Evolutionary conservation across 768 basidiomycete species (phyloP).

Genomic region (Mycena polygramma): DNA sequence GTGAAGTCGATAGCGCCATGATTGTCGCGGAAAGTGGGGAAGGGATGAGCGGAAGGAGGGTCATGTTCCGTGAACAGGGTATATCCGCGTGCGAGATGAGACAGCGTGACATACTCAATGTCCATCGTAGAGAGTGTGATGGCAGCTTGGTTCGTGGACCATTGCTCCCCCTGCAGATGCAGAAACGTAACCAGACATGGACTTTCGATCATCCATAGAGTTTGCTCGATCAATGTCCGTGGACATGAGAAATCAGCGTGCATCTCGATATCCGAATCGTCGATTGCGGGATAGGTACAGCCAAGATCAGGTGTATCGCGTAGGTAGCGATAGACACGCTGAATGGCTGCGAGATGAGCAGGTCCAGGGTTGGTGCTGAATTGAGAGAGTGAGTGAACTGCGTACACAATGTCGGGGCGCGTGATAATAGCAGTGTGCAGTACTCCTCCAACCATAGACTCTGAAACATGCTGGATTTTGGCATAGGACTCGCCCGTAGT

Average conservation of each 20-base stretch:
- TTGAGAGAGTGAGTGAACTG: slow-evolving; percentile 44
- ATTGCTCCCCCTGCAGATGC: slow-evolving; percentile 46
- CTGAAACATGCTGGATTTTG: slow-evolving; percentile 38
- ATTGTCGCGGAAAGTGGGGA: slow-evolving; percentile 47
- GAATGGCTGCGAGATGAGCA: slow-evolving; percentile 49
- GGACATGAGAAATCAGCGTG: slow-evolving; percentile 5
- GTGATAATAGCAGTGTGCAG: slow-evolving; percentile 39
- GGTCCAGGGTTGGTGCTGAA: slow-evolving; percentile 44
- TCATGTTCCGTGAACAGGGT: slow-evolving; percentile 36
- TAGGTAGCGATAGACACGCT: slow-evolving; percentile 53
- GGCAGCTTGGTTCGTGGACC: slow-evolving; percentile 47
- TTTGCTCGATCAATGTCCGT: slow-evolving; percentile 47
- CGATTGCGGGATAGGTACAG: slow-evolving; percentile 24
- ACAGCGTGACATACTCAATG: slow-evolving; percentile 54
- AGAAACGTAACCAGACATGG: slow-evolving; percentile 52
- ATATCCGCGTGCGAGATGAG: slow-evolving; percentile 46
- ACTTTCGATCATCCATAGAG: slow-evolving; percentile 39
- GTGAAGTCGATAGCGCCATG: slow-evolving; percentile 33
- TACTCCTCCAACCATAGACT: slow-evolving; percentile 41
- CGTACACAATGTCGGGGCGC: slow-evolving; percentile 50
- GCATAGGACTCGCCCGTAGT: neutral
- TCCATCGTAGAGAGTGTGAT: slow-evolving; percentile 43
- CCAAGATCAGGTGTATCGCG: slow-evolving; percentile 32
- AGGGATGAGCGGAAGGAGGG: neutral
- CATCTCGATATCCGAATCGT: neutral